Evolutionary conservation across 768 basidiomycete genomes (phyloP), one percentile per base, ranked within the genome.

Genomic region (Strobilomyces echinocephalus): DNA sequence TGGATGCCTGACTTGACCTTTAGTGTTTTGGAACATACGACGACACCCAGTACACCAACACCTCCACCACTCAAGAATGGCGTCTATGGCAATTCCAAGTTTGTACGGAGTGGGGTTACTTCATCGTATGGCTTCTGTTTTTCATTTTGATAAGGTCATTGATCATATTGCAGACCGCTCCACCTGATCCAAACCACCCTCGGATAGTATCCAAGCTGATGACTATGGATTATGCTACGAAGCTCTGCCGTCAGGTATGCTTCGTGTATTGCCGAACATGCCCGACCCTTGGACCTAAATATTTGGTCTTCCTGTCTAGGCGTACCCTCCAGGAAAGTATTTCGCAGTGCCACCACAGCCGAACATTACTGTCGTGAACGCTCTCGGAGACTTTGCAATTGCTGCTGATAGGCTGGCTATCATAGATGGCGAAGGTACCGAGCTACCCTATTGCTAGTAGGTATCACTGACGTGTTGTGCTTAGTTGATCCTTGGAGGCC

Each of bases 21-120:
- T 38, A 93, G 84, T 97, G 95, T 71, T 97, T 95, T 62, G 92
- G 93, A 5, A 89, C 91, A 0, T 85, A 77, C 56, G 74, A 95
- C 53, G 87, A 87, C 58, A 62, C 74, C 5, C 75, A 83, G 59
- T 95, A 80, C 69, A 76, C 77, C 58, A 74, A 77, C 12, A 82
- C 78, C 1, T 79, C 78, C 11, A 67, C 92, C 8, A 76, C 82
- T 52, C 80, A 91, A 61, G 79, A 77, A 5, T 97, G 95, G 95
- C 79, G 91, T 39, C 72, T 86, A 12, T 97, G 95, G 95, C 60
- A 76, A 6, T 95, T 92, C 78, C 94, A 91, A 72, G 89, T 92
- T 49, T 94, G 92, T 74, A 93, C 91, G 0, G 82, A 95, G 63
- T 97, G 95, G 95, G 95, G 94, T 2, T 99, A 91, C 69, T 94